These are phyloP conservation scores for Wickerhamiella sergipiensis DNA, from an alignment of 805 yeast species.

Conservation along the genomic window DNA sequence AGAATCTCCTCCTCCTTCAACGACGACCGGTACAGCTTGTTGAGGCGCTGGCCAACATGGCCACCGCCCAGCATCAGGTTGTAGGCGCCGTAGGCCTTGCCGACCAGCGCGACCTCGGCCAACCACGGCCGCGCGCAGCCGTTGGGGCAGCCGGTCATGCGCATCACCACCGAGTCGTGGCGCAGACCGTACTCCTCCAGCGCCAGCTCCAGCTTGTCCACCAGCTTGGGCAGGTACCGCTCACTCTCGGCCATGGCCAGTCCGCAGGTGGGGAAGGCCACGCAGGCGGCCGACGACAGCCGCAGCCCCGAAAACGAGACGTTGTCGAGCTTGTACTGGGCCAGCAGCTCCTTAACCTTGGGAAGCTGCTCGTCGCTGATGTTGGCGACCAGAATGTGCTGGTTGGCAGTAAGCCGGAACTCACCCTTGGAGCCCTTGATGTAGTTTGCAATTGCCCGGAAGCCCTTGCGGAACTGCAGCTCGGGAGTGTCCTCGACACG, in stretches of 20 bases:
- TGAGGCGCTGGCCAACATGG: conserved; percentile 80
- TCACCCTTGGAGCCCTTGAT: conserved; percentile 47
- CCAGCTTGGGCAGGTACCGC: conserved; percentile 72
- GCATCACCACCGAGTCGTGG: conserved; percentile 87
- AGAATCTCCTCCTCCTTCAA: conserved; percentile 83
- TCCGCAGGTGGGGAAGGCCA: conserved; percentile 97
- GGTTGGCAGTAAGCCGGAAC: conserved; percentile 92
- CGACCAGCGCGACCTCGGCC: conserved; percentile 90
- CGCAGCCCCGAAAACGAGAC: conserved; percentile 71
- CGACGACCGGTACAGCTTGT: conserved; percentile 77
- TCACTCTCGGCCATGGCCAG: conserved; percentile 98
- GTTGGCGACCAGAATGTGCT: conserved; percentile 69
- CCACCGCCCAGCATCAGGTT: conserved; percentile 95
- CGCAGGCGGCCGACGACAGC: conserved; percentile 89
- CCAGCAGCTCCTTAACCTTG: conserved; percentile 47
- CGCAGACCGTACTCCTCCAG: conserved; percentile 86
- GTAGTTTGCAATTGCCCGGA: conserved; percentile 61
- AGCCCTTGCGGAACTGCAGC: conserved; percentile 78
- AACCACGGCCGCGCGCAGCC: conserved; percentile 99
- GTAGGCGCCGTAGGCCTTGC: conserved; percentile 88
- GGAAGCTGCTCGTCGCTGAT: conserved; percentile 56
- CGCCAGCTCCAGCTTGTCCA: conserved; percentile 69
- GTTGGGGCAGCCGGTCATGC: conserved; percentile 98
- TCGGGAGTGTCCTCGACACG: conserved; percentile 89
- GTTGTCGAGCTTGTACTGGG: conserved; percentile 70